Base-by-base conservation (phyloP, 2,329 filamentous ascomycete genomes). In the Rhinocladiella similis region DNA sequence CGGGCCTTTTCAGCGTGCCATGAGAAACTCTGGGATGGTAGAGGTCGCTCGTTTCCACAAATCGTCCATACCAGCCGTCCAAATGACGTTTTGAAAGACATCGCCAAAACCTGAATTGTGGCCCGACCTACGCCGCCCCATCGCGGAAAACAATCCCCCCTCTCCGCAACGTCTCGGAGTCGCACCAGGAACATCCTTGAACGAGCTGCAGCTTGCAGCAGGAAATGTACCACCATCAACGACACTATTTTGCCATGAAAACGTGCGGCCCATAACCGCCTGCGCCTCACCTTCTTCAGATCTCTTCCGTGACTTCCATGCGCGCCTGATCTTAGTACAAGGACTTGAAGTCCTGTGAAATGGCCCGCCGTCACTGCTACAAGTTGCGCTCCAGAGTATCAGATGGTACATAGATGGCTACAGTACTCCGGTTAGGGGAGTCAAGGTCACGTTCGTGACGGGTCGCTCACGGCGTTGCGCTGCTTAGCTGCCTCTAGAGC, bases 401-500 rank as follows among this genome's bases (percentile, higher is more conserved):
- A 33, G 29, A 33, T 12, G 10, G 29, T 33, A 33, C 10, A 33
- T 33, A 12, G 7, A 33, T 33, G 29, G 10, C 29, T 33, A 33
- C 6, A 33, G 5, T 33, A 12, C 10, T 12, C 22, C 22, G 22
- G 22, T 4, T 25, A 7, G 22, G 22, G 22, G 22, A 33, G 7
- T 33, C 10, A 33, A 33, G 3, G 5, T 46, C 43, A 46, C 12
- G 20, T 16, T 46, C 25, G 20, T 20, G 20, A n/a, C 36, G 38
- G n/a, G 14, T 45, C 47, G 16, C 18, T 45, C 19, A 47, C 42
- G 29, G 54, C 50, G 68, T 83, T 83, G 59, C 81, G 73, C 68
- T 72, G 75, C 70, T 82, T 83, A 7, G 80, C 80, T 54, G 77
- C 75, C 58, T 82, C 79, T 52, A 83, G 66, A 29, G 80, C 80